Percentiles rank a stretch among this genome's conserved stretches.
phyloP scores from a whole-genome alignment of 2,329 filamentous ascomycete genomes.

The Colletotrichum sp. region DNA sequence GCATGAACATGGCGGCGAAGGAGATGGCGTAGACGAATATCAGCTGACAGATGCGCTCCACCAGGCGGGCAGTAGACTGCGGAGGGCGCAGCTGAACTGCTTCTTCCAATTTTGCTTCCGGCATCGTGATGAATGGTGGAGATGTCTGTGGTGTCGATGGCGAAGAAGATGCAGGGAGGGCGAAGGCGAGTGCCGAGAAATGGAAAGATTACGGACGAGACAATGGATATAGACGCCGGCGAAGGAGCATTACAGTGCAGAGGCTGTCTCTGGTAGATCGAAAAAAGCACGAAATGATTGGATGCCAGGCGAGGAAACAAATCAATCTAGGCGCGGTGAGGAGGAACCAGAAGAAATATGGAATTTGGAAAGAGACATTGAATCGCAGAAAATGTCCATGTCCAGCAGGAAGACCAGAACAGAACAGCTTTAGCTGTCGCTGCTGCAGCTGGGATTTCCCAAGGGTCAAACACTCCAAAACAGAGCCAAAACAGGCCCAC shows the following conservation, averaged over 20 bases:
- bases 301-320: neutral
- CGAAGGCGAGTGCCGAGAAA: neutral
- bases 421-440: neutral
- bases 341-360: neutral
- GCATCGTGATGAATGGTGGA: neutral
- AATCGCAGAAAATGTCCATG: neutral
- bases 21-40: conserved; percentile 17
- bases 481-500: conserved; percentile 21
- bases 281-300: conserved; percentile 2
- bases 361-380: neutral
- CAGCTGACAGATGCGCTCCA: conserved; percentile 15
- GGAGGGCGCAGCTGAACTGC: conserved; percentile 5
- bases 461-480: conserved; percentile 20
- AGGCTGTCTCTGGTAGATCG: neutral
- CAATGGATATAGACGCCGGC: neutral
- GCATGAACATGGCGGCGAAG: conserved; percentile 20
- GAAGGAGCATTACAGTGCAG: neutral
- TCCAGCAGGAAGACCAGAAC: neutral
- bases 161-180: neutral
- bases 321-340: neutral
- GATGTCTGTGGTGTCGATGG: neutral
- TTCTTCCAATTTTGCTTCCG: conserved; percentile 2
- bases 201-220: neutral
- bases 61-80: conserved; percentile 1
- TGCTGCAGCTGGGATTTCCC: conserved; percentile 1